Conservation (phyloP, 306 rosid genomes). For the Sindora glabra region DNA sequence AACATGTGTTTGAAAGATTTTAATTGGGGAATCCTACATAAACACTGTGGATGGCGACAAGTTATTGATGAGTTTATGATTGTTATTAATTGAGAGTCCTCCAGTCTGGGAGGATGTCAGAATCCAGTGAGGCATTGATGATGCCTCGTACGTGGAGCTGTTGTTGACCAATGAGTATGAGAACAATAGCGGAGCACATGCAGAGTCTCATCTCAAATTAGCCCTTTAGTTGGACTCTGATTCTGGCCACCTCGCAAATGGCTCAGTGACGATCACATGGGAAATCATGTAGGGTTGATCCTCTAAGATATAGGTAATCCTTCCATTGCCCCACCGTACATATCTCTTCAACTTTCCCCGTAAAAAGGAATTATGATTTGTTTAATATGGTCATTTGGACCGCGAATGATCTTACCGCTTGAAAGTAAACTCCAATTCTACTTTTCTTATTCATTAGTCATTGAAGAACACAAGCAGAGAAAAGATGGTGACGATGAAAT, state of each 20-base stretch:
- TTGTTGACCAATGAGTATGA: no score
- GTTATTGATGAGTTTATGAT: background rate
- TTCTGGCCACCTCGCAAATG: background rate
- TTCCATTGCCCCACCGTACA: background rate
- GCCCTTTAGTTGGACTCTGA: no score
- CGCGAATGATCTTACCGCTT: background rate
- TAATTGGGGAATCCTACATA: background rate
- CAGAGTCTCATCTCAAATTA: no score
- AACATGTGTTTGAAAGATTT: no score
- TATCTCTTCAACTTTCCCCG: background rate
- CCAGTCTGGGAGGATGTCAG: no score
- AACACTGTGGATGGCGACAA: background rate
- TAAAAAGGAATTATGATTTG: background rate
- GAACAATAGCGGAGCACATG: constrained; percentile 8
- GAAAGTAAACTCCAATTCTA: no score
- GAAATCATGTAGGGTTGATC: background rate
- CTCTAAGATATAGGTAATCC: background rate
- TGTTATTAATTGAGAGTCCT: constrained; percentile 1
- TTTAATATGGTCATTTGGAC: background rate
- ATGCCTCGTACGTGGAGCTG: no score
- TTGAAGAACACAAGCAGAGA: no score
- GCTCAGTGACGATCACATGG: background rate
- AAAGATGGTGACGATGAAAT: no score
- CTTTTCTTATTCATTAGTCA: no score
- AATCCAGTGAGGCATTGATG: no score